Evolutionary conservation across 2,329 filamentous ascomycete genomes (phyloP).

Genomic region (Fusarium nematophilum): DNA sequence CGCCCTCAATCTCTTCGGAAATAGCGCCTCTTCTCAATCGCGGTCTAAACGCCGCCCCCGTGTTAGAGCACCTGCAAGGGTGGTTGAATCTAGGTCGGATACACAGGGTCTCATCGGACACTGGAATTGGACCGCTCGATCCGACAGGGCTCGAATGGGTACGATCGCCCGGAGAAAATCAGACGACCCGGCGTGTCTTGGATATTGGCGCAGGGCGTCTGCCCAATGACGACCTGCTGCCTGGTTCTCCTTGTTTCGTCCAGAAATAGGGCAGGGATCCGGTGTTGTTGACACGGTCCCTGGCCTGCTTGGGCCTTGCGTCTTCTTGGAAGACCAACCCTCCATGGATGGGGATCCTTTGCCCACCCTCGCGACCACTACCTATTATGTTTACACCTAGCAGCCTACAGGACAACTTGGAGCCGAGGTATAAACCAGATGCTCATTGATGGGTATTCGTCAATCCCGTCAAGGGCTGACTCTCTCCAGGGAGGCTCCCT

Average conservation of each 20-base stretch:
- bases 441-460: background rate
- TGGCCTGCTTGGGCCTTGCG: background rate
- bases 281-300: background rate
- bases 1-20: background rate
- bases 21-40: slow-evolving; percentile 7
- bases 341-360: slow-evolving; percentile 1
- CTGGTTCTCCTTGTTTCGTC: slow-evolving; percentile 17
- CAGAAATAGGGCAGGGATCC: slow-evolving; percentile 20
- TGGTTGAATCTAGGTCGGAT: background rate
- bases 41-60: too few species aligned
- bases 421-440: background rate
- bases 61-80: background rate
- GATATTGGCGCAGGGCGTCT: background rate
- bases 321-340: background rate
- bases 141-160: background rate
- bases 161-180: slow-evolving; percentile 2
- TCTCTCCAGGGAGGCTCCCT: background rate
- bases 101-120: background rate
- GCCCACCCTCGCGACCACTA: background rate
- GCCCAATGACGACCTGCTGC: background rate
- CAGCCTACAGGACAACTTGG: background rate
- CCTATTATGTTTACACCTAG: background rate
- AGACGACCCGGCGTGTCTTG: slow-evolving; percentile 10
- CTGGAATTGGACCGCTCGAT: background rate
- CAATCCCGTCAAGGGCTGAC: background rate